Percentiles rank a stretch among this genome's conserved stretches.
Evolutionary conservation across 2,329 filamentous ascomycete species (phyloP).

Genomic region (Curvularia sp.): DNA sequence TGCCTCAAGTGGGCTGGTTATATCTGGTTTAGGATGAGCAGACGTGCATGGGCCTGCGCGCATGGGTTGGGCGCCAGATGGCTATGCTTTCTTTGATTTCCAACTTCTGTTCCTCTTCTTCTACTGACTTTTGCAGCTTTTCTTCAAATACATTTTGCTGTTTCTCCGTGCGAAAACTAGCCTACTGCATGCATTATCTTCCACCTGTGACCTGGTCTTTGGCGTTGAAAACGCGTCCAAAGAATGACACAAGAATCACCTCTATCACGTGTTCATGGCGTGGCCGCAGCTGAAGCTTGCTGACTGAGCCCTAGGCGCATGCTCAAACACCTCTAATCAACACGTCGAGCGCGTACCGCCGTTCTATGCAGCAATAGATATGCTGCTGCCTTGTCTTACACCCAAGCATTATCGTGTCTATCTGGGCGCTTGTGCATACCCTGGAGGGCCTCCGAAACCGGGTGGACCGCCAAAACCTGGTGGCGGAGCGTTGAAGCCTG

Average conservation of each 20-base stretch:
- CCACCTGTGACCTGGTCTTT: not conserved
- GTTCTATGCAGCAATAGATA: not conserved
- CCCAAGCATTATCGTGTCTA: conserved; percentile 5
- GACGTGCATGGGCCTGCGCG: conserved; percentile 6
- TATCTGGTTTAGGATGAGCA: conserved; percentile 8
- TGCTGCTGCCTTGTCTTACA: conserved; percentile 1
- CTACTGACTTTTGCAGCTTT: conserved; percentile 5
- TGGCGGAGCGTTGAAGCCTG: conserved; percentile 31
- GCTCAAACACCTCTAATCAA: not conserved
- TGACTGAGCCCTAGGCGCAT: not conserved
- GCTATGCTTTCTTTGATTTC: conserved; percentile 4
- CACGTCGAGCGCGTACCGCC: not conserved
- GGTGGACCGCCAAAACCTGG: conserved; percentile 35
- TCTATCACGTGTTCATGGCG: not conserved
- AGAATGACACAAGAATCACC: not conserved
- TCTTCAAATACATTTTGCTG: conserved; percentile 4
- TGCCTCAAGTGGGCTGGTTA: conserved; percentile 10
- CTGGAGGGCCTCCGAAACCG: conserved; percentile 24
- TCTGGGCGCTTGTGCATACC: conserved; percentile 20
- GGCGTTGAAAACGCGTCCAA: not conserved
- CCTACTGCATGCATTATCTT: not conserved
- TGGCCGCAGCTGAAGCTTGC: not conserved
- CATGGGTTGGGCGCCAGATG: conserved; percentile 10
- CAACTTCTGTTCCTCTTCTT: conserved; percentile 7
- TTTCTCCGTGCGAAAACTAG: not conserved